phyloP scores from a whole-genome alignment of 2,329 filamentous ascomycete genomes.

The Juglanconis sp. region DNA sequence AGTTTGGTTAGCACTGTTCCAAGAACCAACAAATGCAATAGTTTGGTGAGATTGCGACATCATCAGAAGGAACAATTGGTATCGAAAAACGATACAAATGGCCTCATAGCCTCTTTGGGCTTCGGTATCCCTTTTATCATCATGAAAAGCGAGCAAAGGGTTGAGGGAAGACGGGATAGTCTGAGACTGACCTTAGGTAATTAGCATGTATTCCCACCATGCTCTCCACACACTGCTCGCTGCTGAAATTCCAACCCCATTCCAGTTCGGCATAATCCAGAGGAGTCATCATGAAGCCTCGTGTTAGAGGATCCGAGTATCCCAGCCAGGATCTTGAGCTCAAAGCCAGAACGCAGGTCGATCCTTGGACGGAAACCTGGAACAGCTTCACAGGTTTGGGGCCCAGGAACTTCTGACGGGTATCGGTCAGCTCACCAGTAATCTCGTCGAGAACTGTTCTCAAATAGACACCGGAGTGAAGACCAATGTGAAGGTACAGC shows the following conservation, averaged over 20 bases:
- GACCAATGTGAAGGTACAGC: slow-evolving; percentile 90
- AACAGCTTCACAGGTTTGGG: slow-evolving; percentile 88
- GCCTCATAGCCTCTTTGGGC: slow-evolving; percentile 53
- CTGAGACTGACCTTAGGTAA: slow-evolving; percentile 68
- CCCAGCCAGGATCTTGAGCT: slow-evolving; percentile 96
- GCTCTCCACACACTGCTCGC: slow-evolving; percentile 87
- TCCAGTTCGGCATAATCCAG: slow-evolving; percentile 84
- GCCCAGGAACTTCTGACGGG: slow-evolving; percentile 88
- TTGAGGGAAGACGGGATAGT: slow-evolving; percentile 27
- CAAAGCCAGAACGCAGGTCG: slow-evolving; percentile 81
- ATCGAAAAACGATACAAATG: slow-evolving; percentile 49
- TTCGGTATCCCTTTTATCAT: slow-evolving; percentile 64
- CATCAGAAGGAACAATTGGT: slow-evolving; percentile 98
- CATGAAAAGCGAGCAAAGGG: slow-evolving; percentile 40
- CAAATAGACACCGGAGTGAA: slow-evolving; percentile 93
- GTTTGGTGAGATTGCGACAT: slow-evolving; percentile 21
- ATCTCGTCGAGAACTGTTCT: slow-evolving; percentile 92
- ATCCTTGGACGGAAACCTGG: slow-evolving; percentile 81
- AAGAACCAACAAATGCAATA: neutral
- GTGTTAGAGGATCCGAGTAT: slow-evolving; percentile 83
- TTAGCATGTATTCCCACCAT: slow-evolving; percentile 92
- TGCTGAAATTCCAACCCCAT: slow-evolving; percentile 95
- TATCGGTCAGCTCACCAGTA: slow-evolving; percentile 93
- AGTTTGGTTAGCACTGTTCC: slow-evolving; percentile 29
- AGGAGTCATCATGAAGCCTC: slow-evolving; percentile 87